Conservation (phyloP, 306 rosid genomes). For the Cucurbita ficifolia region DNA sequence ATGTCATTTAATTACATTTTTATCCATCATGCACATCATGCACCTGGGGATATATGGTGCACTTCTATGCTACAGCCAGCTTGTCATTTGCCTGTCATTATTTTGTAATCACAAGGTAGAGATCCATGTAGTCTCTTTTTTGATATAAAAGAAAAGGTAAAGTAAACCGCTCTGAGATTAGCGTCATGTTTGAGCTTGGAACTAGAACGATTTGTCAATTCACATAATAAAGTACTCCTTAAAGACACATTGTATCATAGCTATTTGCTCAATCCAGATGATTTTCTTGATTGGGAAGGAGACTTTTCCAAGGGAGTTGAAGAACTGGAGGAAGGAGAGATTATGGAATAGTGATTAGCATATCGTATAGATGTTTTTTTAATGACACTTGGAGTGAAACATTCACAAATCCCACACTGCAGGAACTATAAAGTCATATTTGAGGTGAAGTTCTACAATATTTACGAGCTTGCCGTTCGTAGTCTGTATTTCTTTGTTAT, state of each 20-base stretch:
- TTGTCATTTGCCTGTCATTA: background rate
- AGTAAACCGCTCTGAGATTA: background rate
- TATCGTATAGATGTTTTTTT: too few relatives aligned
- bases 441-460: background rate
- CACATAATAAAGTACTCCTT: background rate
- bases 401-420: background rate
- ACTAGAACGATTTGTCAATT: background rate
- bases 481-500: background rate
- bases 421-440: background rate
- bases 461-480: background rate
- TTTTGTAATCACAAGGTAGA: background rate
- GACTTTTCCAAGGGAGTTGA: constrained; percentile 24
- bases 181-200: background rate
- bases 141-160: background rate
- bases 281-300: constrained; percentile 37
- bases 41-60: background rate
- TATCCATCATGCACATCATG: background rate
- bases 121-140: background rate
- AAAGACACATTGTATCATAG: background rate
- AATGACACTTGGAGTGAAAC: too few relatives aligned
- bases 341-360: constrained; percentile 23
- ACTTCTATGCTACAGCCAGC: background rate
- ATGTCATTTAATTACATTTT: background rate
- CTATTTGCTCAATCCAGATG: constrained; percentile 29
- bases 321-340: constrained; percentile 85